Base-by-base conservation (phyloP, 169 alveolate genomes). In the Plasmodium malariae region DNA sequence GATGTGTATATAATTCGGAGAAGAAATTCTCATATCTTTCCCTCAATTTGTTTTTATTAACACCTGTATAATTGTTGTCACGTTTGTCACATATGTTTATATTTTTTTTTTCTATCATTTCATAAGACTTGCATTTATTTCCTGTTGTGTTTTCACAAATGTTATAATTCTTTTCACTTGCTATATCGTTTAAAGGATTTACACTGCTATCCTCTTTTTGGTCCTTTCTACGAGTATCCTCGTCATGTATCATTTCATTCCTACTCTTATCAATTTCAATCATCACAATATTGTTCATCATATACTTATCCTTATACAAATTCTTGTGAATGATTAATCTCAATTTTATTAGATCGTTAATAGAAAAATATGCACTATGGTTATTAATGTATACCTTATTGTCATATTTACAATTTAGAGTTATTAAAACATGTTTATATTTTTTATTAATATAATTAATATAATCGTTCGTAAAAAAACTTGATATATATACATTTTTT, bases 371-470 rank as follows among this genome's bases (percentile, higher is more conserved):
- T 14, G 40, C 57, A 26, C 0, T 26, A 28, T 59, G 30, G 21
- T 69, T 62, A 21, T 72, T 70, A 9, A 85, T 85, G 51, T 85
- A 85, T 69, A 85, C 43, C 55, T 85, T 68, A 26, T 85, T 85
- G 49, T 70, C 74, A 69, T 68, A 85, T n/a, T 68, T 68, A 32
- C 74, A 54, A 72, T 70, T 57, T 2, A 21, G 34, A 63, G 73
- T 43, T n/a, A 85, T 36, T 14, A 85, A 24, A 55, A 51, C 26
- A 69, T 70, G 92, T 2, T 85, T 60, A 48, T 85, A 32, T 4
- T 85, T 49, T 48, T 45, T 85, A 69, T 14, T 12, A 32, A 85
- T 85, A 48, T 69, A 4, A 36, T 55, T 69, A 12, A 60, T 59
- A 19, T 85, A 85, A 40, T 69, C 68, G 17, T 4, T 55, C 2